Percentiles rank a stretch among this genome's conserved stretches.
phyloP scores from a whole-genome alignment of 768 basidiomycete species.

The Collybiopsis luxurians region DNA sequence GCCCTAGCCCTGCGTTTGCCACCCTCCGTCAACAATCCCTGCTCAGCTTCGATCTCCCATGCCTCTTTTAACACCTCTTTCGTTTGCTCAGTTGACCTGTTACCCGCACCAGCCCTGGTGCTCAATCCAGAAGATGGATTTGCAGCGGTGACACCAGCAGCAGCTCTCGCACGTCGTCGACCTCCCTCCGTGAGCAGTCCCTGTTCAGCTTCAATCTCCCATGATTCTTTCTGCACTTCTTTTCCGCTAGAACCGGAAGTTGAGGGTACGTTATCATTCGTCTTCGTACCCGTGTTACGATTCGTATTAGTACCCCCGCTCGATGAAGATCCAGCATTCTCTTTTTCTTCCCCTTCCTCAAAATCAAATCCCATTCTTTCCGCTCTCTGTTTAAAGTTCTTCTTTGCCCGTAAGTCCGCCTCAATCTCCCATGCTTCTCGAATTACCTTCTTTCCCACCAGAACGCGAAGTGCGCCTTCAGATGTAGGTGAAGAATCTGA shows the following conservation, averaged over 20 bases:
- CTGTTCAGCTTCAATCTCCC: constrained; percentile 54
- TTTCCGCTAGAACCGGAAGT: neutral
- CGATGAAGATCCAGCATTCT: neutral
- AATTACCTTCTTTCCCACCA: constrained; percentile 67
- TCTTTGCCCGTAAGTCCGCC: constrained; percentile 52
- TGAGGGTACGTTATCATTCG: neutral
- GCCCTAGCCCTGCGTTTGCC: constrained; percentile 65
- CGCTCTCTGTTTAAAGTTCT: constrained; percentile 21
- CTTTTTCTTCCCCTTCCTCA: constrained; percentile 38
- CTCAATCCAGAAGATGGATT: neutral
- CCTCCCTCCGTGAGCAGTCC: constrained; percentile 49
- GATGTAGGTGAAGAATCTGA: constrained; percentile 13
- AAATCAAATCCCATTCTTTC: constrained; percentile 46
- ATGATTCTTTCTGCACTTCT: constrained; percentile 37
- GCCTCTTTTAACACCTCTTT: constrained; percentile 52
- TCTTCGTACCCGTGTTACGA: neutral
- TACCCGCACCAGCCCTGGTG: neutral
- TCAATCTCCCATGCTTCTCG: constrained; percentile 83
- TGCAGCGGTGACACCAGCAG: constrained; percentile 11
- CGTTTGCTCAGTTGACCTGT: constrained; percentile 17
- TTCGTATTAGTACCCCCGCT: neutral
- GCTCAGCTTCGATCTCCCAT: constrained; percentile 83
- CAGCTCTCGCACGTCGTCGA: constrained; percentile 29
- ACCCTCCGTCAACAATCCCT: constrained; percentile 72
- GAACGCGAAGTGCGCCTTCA: constrained; percentile 49